Conservation (phyloP, 371 early-diverging fungal species). For the Apophysomyces trapeziformis region DNA sequence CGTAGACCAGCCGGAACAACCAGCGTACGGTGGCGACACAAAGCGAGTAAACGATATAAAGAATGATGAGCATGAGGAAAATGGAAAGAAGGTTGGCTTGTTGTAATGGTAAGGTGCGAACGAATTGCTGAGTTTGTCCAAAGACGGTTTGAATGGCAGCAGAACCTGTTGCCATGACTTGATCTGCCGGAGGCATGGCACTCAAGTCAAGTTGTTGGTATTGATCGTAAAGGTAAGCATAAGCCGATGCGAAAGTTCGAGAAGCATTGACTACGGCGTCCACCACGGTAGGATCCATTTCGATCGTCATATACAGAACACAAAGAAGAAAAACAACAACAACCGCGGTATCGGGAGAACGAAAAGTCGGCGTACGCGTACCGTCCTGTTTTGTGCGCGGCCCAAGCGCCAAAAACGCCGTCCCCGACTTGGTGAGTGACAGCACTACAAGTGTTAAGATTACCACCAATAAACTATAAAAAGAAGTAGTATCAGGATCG, state of each 20-base stretch:
- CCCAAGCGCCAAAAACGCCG: too few species aligned
- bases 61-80: constrained; percentile 28
- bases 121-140: background rate
- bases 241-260: background rate
- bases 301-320: too few species aligned
- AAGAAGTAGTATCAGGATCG: too few species aligned
- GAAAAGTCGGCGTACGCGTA: too few species aligned
- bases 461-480: too few species aligned
- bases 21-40: constrained; percentile 33
- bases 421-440: too few species aligned
- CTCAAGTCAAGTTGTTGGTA: background rate
- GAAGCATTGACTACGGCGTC: background rate
- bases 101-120: background rate
- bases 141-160: background rate
- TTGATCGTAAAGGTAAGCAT: constrained; percentile 1
- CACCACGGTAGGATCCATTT: constrained; percentile 3
- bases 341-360: background rate
- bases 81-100: constrained; percentile 42
- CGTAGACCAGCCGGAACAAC: constrained; percentile 34
- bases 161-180: background rate
- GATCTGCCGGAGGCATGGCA: background rate
- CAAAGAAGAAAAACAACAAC: background rate
- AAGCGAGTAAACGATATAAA: constrained; percentile 37
- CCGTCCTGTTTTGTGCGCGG: too few species aligned
- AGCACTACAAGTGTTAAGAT: too few species aligned